phyloP scores from a whole-genome alignment of 2,329 filamentous ascomycete genomes.

The Dothidotthia symphoricarpi region DNA sequence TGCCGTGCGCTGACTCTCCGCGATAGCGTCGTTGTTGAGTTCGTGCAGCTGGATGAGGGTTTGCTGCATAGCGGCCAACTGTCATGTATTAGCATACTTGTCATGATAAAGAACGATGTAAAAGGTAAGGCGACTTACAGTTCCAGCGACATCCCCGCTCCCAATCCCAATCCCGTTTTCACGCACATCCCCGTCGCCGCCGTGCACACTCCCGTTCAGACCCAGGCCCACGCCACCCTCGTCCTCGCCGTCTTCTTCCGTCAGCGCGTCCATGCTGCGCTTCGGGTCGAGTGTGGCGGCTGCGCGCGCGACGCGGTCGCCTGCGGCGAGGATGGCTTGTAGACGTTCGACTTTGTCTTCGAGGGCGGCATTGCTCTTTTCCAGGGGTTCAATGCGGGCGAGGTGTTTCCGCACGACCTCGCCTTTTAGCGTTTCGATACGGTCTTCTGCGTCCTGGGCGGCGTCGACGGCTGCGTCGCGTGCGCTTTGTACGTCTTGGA shows the following conservation, averaged over 20 bases:
- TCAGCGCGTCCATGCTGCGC: slow-evolving; percentile 31
- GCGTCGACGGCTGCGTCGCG: slow-evolving; percentile 22
- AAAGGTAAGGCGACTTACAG: slow-evolving; percentile 28
- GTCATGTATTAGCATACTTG: too few species aligned
- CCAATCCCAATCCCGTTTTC: too few species aligned
- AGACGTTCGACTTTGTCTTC: slow-evolving; percentile 37
- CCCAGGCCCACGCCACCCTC: slow-evolving; percentile 12
- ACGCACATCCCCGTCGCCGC: too few species aligned
- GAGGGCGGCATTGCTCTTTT: slow-evolving; percentile 33
- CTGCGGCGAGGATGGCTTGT: slow-evolving; percentile 36
- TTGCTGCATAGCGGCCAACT: slow-evolving; percentile 42
- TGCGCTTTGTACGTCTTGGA: slow-evolving; percentile 16
- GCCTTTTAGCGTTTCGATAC: slow-evolving; percentile 38
- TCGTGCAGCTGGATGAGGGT: slow-evolving; percentile 37
- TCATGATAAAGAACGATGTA: too few species aligned
- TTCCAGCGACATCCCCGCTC: slow-evolving; percentile 39
- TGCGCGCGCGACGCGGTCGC: slow-evolving; percentile 38
- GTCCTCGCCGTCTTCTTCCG: slow-evolving; percentile 33
- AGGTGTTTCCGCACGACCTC: slow-evolving; percentile 39
- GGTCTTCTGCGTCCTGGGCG: slow-evolving; percentile 29
- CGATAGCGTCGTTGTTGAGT: slow-evolving; percentile 37
- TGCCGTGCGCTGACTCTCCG: slow-evolving; percentile 35
- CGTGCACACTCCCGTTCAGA: too few species aligned
- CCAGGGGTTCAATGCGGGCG: slow-evolving; percentile 34
- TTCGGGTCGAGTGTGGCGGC: slow-evolving; percentile 37